Base-by-base conservation (phyloP, 1,284 basidiomycete species). In the Abortiporus biennis region DNA sequence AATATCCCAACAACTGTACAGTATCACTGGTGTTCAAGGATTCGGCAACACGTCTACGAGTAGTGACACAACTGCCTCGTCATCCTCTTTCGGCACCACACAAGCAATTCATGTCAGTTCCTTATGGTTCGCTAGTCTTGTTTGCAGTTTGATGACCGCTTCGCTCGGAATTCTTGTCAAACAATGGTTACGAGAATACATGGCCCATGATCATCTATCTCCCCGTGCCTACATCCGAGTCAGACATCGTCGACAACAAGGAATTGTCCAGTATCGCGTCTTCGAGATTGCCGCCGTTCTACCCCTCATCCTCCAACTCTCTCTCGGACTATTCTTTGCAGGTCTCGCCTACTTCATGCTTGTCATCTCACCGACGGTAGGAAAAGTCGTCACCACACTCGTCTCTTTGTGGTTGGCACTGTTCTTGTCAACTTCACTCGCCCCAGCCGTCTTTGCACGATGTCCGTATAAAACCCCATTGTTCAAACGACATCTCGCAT, bases 291-390 rank as follows among this genome's bases (percentile, higher is more conserved):
- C 67, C 3, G 62, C 65, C 36, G 47, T 56, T 13, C 66, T 69
- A 16, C 67, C 66, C 5, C 55, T 60, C 22, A 57, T 71, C 4
- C 54, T 71, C 9, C 68, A 69, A 45, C 47, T 62, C 9, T 66
- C 67, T 3, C 54, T 69, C 17, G 57, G 67, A 21, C 52, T 69
- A 1, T 70, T 70, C 45, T 64, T 68, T 27, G 57, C 60, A 4
- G 68, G 66, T 4, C 55, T 71, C 9, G 55, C 63, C 19, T 58
- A 60, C 23, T 68, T 68, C 43, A 51, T 70, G 9, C 51, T 49
- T 11, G 54, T 61, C 12, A 51, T 68, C 12, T 65, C 65, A 47
- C 8, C 42, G 6, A 44, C 43, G 9, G 54, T 69, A 32, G 61
- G 56, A 33, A 55, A 54, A 42, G 38, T 65, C 4, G 56, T 65